Conservation (phyloP, 306 rosid species). For the Lupinus albus region DNA sequence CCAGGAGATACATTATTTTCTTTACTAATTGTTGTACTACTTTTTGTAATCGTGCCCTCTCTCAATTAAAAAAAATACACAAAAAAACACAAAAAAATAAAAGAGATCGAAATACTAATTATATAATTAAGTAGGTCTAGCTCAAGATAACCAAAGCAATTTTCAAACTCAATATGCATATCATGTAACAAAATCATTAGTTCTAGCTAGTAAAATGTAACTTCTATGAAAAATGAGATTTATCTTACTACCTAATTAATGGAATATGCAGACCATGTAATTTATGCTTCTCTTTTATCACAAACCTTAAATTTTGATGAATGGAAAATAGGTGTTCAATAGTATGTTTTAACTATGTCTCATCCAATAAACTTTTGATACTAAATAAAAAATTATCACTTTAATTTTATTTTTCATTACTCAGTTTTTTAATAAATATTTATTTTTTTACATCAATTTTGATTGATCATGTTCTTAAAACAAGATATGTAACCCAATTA, state of each 20-base stretch:
- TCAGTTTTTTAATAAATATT: too few relatives aligned
- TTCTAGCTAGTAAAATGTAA: too few relatives aligned
- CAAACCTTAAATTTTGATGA: neutral
- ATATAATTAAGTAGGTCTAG: slow-evolving; percentile 4
- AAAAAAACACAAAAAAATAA: neutral
- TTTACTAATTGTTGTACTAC: slow-evolving; percentile 31
- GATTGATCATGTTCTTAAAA: neutral
- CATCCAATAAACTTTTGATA: too few relatives aligned
- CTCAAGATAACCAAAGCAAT: neutral
- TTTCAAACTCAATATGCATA: too few relatives aligned
- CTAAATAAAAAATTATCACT: too few relatives aligned
- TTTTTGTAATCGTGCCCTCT: neutral
- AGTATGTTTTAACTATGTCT: too few relatives aligned
- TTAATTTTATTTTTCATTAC: too few relatives aligned
- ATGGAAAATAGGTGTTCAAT: too few relatives aligned
- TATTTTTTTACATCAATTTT: too few relatives aligned
- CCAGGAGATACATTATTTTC: too few relatives aligned
- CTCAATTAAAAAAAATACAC: neutral
- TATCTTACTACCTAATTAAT: neutral
- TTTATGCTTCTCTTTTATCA: neutral
- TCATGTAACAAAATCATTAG: too few relatives aligned
- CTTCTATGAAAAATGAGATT: neutral
- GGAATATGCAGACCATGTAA: neutral
- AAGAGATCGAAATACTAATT: neutral
- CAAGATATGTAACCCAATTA: slow-evolving; percentile 24